Conservation (phyloP, 148 eudicot genomes). For the Rhododendron simsii region DNA sequence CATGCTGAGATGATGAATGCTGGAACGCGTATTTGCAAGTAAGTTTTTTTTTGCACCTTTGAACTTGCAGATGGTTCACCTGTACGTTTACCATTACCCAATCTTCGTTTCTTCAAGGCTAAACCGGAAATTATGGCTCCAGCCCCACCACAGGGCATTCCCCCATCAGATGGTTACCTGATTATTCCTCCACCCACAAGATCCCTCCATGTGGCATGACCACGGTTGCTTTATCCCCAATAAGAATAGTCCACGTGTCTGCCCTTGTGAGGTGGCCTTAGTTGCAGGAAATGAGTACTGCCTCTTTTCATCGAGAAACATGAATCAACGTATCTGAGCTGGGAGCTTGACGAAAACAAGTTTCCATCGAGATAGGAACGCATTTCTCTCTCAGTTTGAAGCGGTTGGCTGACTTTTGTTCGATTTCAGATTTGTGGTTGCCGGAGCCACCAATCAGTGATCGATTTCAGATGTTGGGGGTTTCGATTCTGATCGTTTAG, state of each 20-base stretch:
- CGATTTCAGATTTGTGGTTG: too few relatives aligned
- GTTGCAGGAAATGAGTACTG: too few relatives aligned
- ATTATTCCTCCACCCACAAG: not conserved
- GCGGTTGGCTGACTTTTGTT: too few relatives aligned
- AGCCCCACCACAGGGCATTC: not conserved
- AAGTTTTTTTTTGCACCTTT: slow-evolving; percentile 16
- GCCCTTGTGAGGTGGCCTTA: not conserved
- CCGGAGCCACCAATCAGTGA: too few relatives aligned
- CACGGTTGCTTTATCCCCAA: not conserved
- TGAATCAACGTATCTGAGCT: too few relatives aligned
- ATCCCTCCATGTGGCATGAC: not conserved
- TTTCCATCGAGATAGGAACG: too few relatives aligned
- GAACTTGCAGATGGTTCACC: not conserved
- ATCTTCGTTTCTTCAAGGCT: not conserved
- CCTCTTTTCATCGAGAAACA: too few relatives aligned
- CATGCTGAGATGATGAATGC: slow-evolving; percentile 69
- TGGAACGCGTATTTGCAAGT: slow-evolving; percentile 68
- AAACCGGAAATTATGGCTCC: not conserved
- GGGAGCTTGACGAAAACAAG: too few relatives aligned
- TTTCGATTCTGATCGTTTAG: too few relatives aligned
- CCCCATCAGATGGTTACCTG: not conserved
- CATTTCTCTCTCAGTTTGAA: too few relatives aligned
- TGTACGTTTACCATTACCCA: not conserved
- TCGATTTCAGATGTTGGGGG: too few relatives aligned
- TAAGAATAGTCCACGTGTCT: not conserved